A percentile compares a stretch with the other conserved stretches of the same genome.
Evolutionary conservation across 495 filamentous ascomycete genomes (phyloP).

Genomic region (Copromyces sp.): DNA sequence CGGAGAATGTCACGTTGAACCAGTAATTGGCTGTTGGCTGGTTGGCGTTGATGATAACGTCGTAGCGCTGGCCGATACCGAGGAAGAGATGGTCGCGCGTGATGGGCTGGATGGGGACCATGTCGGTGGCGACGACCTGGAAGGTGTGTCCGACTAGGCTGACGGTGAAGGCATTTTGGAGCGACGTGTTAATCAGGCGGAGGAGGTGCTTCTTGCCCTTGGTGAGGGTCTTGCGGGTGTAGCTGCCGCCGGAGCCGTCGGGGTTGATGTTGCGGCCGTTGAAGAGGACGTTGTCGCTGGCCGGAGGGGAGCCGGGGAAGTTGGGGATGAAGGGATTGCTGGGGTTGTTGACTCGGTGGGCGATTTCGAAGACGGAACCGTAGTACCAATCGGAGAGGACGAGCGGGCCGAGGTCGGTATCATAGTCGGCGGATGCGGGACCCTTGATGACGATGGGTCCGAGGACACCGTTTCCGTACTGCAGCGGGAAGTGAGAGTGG

Average conservation of each 20-base stretch:
- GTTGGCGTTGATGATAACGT: slow-evolving; percentile 53
- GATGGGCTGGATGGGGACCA: slow-evolving; percentile 39
- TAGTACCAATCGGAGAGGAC: slow-evolving; percentile 37
- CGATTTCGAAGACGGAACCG: slow-evolving; percentile 14
- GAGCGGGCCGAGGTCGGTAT: slow-evolving; percentile 38
- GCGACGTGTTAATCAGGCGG: slow-evolving; percentile 41
- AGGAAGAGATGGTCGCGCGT: slow-evolving; percentile 35
- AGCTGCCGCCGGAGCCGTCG: slow-evolving; percentile 17
- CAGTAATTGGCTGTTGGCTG: slow-evolving; percentile 45
- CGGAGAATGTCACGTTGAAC: slow-evolving; percentile 27
- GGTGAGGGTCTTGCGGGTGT: slow-evolving; percentile 24
- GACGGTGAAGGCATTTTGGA: slow-evolving; percentile 23
- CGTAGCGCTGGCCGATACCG: slow-evolving; percentile 56
- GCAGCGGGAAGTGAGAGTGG: slow-evolving; percentile 45
- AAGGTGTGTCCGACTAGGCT: slow-evolving; percentile 39
- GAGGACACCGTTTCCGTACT: slow-evolving; percentile 39
- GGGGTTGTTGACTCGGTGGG: slow-evolving; percentile 11
- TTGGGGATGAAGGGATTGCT: slow-evolving; percentile 21
- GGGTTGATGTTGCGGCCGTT: slow-evolving; percentile 35
- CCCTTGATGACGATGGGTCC: slow-evolving; percentile 49
- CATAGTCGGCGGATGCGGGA: slow-evolving; percentile 41
- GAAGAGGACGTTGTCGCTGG: slow-evolving; percentile 22
- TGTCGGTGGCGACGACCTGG: slow-evolving; percentile 39
- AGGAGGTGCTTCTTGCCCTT: slow-evolving; percentile 36
- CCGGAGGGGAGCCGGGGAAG: slow-evolving; percentile 22